A percentile compares a stretch with the other conserved stretches of the same genome.
Conservation (phyloP, 176 grass and related monocot genomes). For the maize (Zea mays) region Zm-B73-REFERENCE-NAM-5.0 NC_050096.1:8277001-8277500, state of each 20-base stretch:
- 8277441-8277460: conserved; percentile 1
- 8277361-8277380: conserved; percentile 23
- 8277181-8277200: background rate
- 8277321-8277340: conserved; percentile 42
- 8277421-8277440: conserved; percentile 1
- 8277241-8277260: conserved; percentile 33
- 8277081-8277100: background rate
- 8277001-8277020: too few species aligned
- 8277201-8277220: conserved; percentile 32
- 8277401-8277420: conserved; percentile 26
- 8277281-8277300: conserved; percentile 38
- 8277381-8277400: conserved; percentile 6
- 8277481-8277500: background rate
- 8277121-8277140: conserved; percentile 1
- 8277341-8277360: conserved; percentile 44
- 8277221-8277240: background rate
- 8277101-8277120: conserved; percentile 26
- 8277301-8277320: conserved; percentile 25
- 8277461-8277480: background rate
- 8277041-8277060: too few species aligned
- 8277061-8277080: too few species aligned
- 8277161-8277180: background rate
- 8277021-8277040: too few species aligned
- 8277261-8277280: conserved; percentile 49
- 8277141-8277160: conserved; percentile 26